A percentile compares a stretch with the other conserved stretches of the same genome.
Conservation (phyloP, 2,329 filamentous ascomycete genomes). For the Phialophora macrospora region DNA sequence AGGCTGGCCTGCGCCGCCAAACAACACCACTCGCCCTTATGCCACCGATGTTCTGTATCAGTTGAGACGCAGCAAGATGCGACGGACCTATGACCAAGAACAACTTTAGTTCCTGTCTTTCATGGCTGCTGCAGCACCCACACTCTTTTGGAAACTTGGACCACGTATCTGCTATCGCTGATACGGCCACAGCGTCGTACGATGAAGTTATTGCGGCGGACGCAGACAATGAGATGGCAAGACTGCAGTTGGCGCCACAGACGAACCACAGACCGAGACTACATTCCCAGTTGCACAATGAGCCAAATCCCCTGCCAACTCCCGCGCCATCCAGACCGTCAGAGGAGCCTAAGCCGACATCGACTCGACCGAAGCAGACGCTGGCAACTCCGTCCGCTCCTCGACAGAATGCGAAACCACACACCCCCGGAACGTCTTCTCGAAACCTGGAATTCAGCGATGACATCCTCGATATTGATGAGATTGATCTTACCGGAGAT, state of each 20-base stretch:
- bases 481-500: constrained; percentile 47
- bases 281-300: constrained; percentile 35
- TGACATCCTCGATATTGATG: constrained; percentile 47
- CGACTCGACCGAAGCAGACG: constrained; percentile 19
- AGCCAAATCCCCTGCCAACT: constrained; percentile 31
- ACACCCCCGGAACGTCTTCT: constrained; percentile 23
- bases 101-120: constrained; percentile 52
- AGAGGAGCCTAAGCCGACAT: constrained; percentile 19
- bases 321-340: constrained; percentile 32
- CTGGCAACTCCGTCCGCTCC: constrained; percentile 36
- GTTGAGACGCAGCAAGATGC: constrained; percentile 25
- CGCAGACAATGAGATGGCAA: constrained; percentile 48
- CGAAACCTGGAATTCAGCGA: constrained; percentile 30
- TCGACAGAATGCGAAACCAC: constrained; percentile 18
- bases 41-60: not conserved
- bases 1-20: constrained; percentile 13
- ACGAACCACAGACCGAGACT: constrained; percentile 49
- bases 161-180: constrained; percentile 30
- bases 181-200: constrained; percentile 15
- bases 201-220: constrained; percentile 22
- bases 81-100: constrained; percentile 54
- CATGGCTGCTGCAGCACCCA: constrained; percentile 52
- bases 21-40: not conserved
- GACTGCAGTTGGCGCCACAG: constrained; percentile 50
- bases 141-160: constrained; percentile 41